Percentiles rank a stretch among this genome's conserved stretches.
phyloP scores from a whole-genome alignment of 192 early-diverging fungal genomes.

The Backusella circina region DNA sequence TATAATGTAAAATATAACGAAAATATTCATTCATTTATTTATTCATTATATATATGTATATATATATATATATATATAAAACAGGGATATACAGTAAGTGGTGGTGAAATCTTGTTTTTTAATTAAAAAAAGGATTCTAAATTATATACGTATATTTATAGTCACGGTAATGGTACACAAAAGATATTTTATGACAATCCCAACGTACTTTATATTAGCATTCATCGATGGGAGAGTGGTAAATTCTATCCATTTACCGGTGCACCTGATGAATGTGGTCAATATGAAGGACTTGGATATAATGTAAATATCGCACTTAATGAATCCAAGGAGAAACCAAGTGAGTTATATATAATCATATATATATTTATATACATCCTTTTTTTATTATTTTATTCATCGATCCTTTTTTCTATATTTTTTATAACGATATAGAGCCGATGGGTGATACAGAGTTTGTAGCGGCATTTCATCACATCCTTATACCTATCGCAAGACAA shows the following conservation, averaged over 20 bases:
- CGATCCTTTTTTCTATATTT: neutral
- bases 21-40: neutral
- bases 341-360: conserved; percentile 28
- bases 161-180: conserved; percentile 74
- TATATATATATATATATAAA: neutral
- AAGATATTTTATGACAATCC: conserved; percentile 67
- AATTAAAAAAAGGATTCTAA: neutral
- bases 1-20: neutral
- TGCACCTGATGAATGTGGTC: conserved; percentile 53
- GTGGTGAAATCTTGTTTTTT: neutral
- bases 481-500: conserved; percentile 69
- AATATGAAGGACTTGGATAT: conserved; percentile 45
- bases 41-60: neutral
- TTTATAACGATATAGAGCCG: conserved; percentile 25
- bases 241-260: conserved; percentile 68
- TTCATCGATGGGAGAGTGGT: conserved; percentile 73
- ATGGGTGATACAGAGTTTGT: conserved; percentile 76
- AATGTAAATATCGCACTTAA: conserved; percentile 51
- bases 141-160: neutral
- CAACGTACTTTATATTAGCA: conserved; percentile 67
- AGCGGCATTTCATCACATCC: conserved; percentile 60
- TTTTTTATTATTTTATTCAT: neutral
- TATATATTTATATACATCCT: neutral
- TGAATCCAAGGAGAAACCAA: conserved; percentile 32
- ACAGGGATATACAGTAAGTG: conserved; percentile 53